Conservation (phyloP, 2,329 filamentous ascomycete species). For the Rugonectria rugulosa region DNA sequence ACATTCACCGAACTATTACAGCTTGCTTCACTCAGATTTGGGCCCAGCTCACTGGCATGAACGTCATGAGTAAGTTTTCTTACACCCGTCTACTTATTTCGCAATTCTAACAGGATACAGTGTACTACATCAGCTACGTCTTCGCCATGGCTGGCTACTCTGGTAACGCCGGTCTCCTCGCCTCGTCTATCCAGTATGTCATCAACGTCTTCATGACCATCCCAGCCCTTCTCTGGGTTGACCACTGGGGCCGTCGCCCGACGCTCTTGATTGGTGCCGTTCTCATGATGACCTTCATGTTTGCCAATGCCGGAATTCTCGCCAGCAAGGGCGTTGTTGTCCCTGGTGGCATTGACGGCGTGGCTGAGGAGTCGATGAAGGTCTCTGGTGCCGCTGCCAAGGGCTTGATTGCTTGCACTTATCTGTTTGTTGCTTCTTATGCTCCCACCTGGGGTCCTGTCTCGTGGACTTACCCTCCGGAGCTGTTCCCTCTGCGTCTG, state of each 20-base stretch:
- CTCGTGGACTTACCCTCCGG: conserved; percentile 65
- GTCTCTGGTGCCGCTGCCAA: conserved; percentile 56
- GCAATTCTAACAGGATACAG: neutral
- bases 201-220: conserved; percentile 85
- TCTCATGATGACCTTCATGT: conserved; percentile 70
- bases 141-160: conserved; percentile 50
- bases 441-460: conserved; percentile 57
- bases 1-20: conserved; percentile 60
- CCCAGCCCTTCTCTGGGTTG: conserved; percentile 77
- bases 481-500: conserved; percentile 56
- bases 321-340: conserved; percentile 53
- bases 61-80: conserved; percentile 61
- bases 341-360: conserved; percentile 54
- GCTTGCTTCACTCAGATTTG: conserved; percentile 62
- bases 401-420: conserved; percentile 72
- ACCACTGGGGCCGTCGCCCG: conserved; percentile 77
- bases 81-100: neutral
- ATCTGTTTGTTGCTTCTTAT: conserved; percentile 65
- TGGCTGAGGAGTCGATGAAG: conserved; percentile 58
- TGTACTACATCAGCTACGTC: conserved; percentile 68
- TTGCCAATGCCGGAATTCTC: conserved; percentile 61
- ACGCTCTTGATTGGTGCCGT: conserved; percentile 71
- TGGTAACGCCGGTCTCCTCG: conserved; percentile 59
- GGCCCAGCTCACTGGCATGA: conserved; percentile 65
- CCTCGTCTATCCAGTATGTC: conserved; percentile 66